These are phyloP conservation scores for Nemophila menziesii DNA, from an alignment of 257 asterid genomes.

Conservation along the genomic window DNA sequence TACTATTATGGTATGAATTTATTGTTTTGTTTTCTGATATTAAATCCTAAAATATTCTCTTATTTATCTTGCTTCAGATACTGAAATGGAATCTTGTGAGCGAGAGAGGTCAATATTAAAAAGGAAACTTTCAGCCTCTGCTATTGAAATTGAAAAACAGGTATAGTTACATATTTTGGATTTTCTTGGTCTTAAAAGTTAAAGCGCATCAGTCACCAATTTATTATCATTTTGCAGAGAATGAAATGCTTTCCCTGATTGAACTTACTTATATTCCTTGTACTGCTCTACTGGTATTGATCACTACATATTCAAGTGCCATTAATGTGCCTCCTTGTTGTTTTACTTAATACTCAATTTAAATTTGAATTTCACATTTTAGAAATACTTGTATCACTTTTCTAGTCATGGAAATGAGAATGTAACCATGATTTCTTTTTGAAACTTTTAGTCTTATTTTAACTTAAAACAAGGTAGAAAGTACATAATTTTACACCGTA, in stretches of 20 bases:
- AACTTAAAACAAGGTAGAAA: no score
- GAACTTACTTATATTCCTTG: no score
- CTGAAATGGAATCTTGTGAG: conserved; percentile 54
- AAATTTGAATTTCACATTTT: no score
- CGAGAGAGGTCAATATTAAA: conserved; percentile 47
- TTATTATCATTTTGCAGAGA: conserved; percentile 44
- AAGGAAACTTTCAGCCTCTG: conserved; percentile 70
- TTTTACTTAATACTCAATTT: no score
- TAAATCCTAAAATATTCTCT: conserved; percentile 1
- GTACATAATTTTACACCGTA: no score
- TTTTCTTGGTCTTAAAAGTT: conserved; percentile 5
- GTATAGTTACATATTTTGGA: conserved; percentile 16
- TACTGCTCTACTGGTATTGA: no score
- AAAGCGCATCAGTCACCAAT: conserved; percentile 3
- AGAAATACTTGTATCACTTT: no score
- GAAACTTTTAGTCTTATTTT: no score
- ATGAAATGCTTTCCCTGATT: conserved; percentile 73
- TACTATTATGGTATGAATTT: conserved; percentile 72
- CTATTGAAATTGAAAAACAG: conserved; percentile 80
- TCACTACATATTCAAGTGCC: no score
- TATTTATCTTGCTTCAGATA: conserved; percentile 38
- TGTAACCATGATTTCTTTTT: no score
- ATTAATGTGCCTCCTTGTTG: no score
- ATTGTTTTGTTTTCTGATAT: background rate
- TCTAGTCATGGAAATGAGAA: no score